Evolutionary conservation across 768 basidiomycete species (phyloP).

Genomic region (Serendipita vermifera): DNA sequence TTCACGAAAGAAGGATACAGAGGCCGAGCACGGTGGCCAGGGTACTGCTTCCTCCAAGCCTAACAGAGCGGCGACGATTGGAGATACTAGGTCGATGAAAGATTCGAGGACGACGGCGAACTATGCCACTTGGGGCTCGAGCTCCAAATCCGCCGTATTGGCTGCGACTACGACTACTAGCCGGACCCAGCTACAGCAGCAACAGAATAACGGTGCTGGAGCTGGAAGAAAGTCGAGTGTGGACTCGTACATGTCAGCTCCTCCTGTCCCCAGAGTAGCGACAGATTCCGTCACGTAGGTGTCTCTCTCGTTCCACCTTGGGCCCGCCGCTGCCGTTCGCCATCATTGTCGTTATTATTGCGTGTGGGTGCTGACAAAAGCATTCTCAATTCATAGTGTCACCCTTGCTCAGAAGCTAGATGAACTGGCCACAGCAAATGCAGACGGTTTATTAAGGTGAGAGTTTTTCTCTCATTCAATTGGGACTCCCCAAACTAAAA

Average conservation of each 20-base stretch:
- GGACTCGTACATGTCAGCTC: too few relatives aligned
- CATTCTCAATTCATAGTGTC: constrained; percentile 31
- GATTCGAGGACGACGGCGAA: too few relatives aligned
- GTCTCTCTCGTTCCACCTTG: not conserved
- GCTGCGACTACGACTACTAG: too few relatives aligned
- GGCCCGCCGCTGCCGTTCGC: too few relatives aligned
- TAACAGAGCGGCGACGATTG: not conserved
- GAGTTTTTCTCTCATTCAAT: constrained; percentile 18
- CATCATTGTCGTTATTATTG: too few relatives aligned
- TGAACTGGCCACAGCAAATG: constrained; percentile 67
- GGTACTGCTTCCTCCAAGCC: not conserved
- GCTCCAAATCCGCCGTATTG: too few relatives aligned
- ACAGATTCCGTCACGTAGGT: constrained; percentile 6
- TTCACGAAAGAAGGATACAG: constrained; percentile 4
- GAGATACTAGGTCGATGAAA: too few relatives aligned
- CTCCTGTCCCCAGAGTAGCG: too few relatives aligned
- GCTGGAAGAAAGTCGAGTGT: too few relatives aligned
- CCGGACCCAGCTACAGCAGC: too few relatives aligned
- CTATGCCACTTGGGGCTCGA: too few relatives aligned
- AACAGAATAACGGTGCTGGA: too few relatives aligned
- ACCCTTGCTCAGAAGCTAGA: constrained; percentile 70
- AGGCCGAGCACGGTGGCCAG: not conserved
- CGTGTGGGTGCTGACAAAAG: not conserved
- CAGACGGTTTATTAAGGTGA: constrained; percentile 65
- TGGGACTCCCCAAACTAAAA: constrained; percentile 1